These are phyloP conservation scores for Boletus sensibilis DNA, from an alignment of 768 basidiomycete species.

Conservation along the genomic window DNA sequence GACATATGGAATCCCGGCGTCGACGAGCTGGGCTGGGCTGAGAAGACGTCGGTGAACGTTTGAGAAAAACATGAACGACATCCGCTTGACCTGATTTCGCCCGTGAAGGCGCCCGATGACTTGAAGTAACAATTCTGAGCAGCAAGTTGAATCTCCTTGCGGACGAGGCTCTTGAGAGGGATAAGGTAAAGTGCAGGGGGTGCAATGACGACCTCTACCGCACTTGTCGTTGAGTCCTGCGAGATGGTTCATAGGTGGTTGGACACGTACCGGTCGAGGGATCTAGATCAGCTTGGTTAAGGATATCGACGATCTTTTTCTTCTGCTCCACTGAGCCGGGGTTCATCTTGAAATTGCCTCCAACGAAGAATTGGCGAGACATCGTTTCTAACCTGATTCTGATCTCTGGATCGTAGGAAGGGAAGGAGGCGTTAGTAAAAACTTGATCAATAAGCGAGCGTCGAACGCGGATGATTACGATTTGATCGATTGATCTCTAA, in stretches of 20 bases:
- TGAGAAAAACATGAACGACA: neutral
- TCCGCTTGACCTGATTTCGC: conserved; percentile 80
- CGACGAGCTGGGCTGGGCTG: conserved; percentile 80
- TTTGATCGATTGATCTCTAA: neutral
- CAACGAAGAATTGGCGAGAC: conserved; percentile 89
- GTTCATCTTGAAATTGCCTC: conserved; percentile 99
- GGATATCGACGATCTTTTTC: conserved; percentile 56
- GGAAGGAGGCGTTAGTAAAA: neutral
- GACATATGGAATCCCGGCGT: conserved; percentile 87
- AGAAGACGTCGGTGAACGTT: neutral
- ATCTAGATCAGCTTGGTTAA: conserved; percentile 83
- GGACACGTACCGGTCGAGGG: conserved; percentile 60
- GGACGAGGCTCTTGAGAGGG: conserved; percentile 57
- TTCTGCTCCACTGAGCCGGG: conserved; percentile 65
- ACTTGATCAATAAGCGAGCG: neutral
- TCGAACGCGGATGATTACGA: neutral
- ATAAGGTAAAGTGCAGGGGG: conserved; percentile 89
- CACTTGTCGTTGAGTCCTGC: conserved; percentile 10
- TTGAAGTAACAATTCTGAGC: conserved; percentile 93
- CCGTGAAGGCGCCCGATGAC: conserved; percentile 87
- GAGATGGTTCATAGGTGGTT: neutral
- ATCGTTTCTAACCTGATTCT: conserved; percentile 34
- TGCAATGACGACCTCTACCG: conserved; percentile 86
- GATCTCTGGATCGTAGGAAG: neutral
- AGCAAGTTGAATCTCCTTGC: conserved; percentile 71